A percentile compares a stretch with the other conserved stretches of the same genome.
These are phyloP conservation scores for Fusarium newnesense DNA, from an alignment of 2,329 filamentous ascomycete genomes.

Conservation along the genomic window DNA sequence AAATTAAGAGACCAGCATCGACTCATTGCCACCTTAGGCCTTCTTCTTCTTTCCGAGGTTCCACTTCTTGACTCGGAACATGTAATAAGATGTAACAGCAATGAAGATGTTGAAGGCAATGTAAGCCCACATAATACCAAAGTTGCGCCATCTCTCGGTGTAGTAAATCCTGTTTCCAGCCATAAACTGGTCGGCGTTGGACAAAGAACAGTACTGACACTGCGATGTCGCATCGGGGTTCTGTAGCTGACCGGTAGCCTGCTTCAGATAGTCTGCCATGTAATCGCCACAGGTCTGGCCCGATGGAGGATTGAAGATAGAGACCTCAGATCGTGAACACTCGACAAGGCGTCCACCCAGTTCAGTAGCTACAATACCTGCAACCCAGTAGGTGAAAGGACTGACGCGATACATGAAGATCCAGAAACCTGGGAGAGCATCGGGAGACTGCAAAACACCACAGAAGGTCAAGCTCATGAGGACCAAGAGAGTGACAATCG, in stretches of 20 bases:
- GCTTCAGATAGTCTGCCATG: conserved; percentile 60
- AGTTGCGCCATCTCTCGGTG: conserved; percentile 30
- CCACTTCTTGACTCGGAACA: conserved; percentile 37
- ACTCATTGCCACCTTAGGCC: neutral
- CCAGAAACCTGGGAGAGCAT: conserved; percentile 72
- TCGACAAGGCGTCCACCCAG: conserved; percentile 43
- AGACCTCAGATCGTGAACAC: conserved; percentile 66
- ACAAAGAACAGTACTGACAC: conserved; percentile 27
- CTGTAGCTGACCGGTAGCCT: conserved; percentile 43
- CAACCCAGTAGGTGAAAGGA: conserved; percentile 73
- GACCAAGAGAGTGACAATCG: conserved; percentile 66
- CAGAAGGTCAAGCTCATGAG: conserved; percentile 38
- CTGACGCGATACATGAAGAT: conserved; percentile 77
- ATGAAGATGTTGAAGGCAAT: conserved; percentile 30
- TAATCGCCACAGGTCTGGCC: conserved; percentile 58
- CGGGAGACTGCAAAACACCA: conserved; percentile 66
- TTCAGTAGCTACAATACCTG: conserved; percentile 58
- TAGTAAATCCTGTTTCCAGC: conserved; percentile 29
- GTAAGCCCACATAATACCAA: conserved; percentile 31
- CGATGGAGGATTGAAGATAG: conserved; percentile 69
- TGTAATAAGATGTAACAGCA: conserved; percentile 27
- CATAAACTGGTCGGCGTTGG: conserved; percentile 28
- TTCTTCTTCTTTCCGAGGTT: conserved; percentile 32
- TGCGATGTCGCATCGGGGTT: conserved; percentile 20
- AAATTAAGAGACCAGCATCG: too few relatives aligned